phyloP scores from a whole-genome alignment of 331 rosid species.

The Stylosanthes scabra region DNA sequence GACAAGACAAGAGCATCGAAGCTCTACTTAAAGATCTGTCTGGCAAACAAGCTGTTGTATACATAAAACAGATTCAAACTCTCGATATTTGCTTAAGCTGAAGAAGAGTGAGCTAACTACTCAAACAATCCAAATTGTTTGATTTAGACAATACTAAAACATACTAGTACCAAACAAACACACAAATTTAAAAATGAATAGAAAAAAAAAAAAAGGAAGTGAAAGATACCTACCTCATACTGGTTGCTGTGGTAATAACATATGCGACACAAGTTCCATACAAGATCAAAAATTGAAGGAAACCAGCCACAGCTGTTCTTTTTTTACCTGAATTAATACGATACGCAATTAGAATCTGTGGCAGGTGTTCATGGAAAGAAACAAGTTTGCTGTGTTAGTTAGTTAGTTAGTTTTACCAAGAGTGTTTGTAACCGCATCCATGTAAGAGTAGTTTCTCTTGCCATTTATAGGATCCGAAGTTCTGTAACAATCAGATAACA shows the following conservation, averaged over 20 bases:
- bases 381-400: too few relatives aligned
- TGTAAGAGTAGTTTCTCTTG: conserved; percentile 52
- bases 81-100: too few relatives aligned
- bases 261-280: conserved; percentile 66
- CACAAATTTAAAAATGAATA: neutral
- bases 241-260: conserved; percentile 68
- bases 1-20: too few relatives aligned
- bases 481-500: conserved; percentile 63
- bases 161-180: neutral
- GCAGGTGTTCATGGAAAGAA: too few relatives aligned
- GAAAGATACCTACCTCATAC: conserved; percentile 59
- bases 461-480: conserved; percentile 52
- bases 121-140: too few relatives aligned
- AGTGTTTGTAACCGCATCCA: conserved; percentile 52
- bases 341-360: conserved; percentile 37
- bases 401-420: conserved; percentile 51
- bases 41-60: too few relatives aligned
- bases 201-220: neutral
- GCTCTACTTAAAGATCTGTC: too few relatives aligned
- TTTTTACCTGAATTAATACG: conserved; percentile 47
- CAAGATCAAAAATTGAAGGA: conserved; percentile 58
- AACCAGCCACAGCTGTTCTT: conserved; percentile 60
- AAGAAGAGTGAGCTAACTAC: too few relatives aligned
- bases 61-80: too few relatives aligned
- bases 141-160: too few relatives aligned